phyloP scores from a whole-genome alignment of 2,329 filamentous ascomycete species.

The Colletotrichum coccodes region DNA sequence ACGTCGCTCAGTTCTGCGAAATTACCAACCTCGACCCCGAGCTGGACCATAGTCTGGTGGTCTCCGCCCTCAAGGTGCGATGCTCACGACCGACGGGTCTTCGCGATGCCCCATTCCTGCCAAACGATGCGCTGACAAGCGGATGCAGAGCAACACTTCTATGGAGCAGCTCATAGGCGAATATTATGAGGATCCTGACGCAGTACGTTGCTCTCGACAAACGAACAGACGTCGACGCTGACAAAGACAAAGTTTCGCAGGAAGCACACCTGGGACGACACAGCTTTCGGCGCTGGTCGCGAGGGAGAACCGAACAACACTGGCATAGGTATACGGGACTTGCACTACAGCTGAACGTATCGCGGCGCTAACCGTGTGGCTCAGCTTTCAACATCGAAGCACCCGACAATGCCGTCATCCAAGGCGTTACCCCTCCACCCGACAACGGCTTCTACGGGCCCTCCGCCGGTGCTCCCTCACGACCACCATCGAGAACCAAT shows the following conservation, averaged over 20 bases:
- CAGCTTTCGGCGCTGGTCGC: constrained; percentile 60
- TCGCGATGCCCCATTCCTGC: background rate
- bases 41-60: constrained; percentile 51
- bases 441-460: constrained; percentile 44
- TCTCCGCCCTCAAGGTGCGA: constrained; percentile 53
- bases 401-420: constrained; percentile 53
- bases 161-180: constrained; percentile 60
- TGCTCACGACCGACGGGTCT: background rate
- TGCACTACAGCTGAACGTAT: background rate
- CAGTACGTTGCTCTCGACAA: constrained; percentile 26
- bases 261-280: constrained; percentile 67
- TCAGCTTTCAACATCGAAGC: constrained; percentile 67
- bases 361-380: constrained; percentile 8
- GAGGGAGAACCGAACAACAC: constrained; percentile 58
- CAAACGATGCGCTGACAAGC: background rate
- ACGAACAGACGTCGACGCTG: constrained; percentile 2
- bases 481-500: constrained; percentile 70
- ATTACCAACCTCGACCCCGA: constrained; percentile 48
- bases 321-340: constrained; percentile 54
- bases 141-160: constrained; percentile 54
- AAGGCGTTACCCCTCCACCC: constrained; percentile 53
- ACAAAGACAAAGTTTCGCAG: constrained; percentile 50
- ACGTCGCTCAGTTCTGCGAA: constrained; percentile 53
- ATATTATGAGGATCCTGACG: constrained; percentile 58
- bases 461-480: constrained; percentile 60